Conservation (phyloP, 2,329 filamentous ascomycete species). For the Ophiocordyceps camponoti-floridani region DNA sequence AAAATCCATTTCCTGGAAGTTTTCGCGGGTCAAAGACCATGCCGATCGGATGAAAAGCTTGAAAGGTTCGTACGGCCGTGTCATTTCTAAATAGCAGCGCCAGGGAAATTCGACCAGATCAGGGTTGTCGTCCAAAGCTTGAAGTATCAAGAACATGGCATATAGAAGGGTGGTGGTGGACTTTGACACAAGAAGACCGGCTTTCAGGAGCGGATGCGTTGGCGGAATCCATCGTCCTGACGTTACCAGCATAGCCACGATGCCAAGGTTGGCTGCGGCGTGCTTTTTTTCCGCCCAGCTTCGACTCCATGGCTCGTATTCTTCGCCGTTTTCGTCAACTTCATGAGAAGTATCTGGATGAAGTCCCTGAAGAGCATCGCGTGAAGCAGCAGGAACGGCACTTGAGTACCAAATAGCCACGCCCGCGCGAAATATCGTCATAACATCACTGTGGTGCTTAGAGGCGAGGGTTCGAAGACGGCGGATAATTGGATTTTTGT, state of each 20-base stretch:
- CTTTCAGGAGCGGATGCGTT: conserved; percentile 4
- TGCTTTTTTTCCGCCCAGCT: conserved; percentile 3
- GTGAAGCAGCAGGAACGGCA: conserved; percentile 2
- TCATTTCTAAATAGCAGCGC: background rate
- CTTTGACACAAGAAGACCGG: conserved; percentile 5
- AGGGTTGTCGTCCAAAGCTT: background rate
- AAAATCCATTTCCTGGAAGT: background rate
- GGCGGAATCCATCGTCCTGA: conserved; percentile 5
- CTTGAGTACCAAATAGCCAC: conserved; percentile 7
- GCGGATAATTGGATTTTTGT: conserved; percentile 4
- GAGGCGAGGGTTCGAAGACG: conserved; percentile 1
- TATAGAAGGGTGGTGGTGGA: conserved; percentile 7
- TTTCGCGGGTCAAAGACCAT: conserved; percentile 5
- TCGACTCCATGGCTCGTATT: conserved; percentile 1
- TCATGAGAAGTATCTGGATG: background rate
- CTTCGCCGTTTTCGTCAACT: background rate
- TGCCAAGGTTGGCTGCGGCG: conserved; percentile 7
- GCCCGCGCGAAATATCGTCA: conserved; percentile 3
- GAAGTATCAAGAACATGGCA: conserved; percentile 5
- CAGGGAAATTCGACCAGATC: conserved; percentile 3
- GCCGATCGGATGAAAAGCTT: conserved; percentile 3
- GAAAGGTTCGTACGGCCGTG: conserved; percentile 1
- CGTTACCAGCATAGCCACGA: conserved; percentile 9
- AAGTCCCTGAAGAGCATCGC: conserved; percentile 5
- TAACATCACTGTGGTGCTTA: conserved; percentile 1